Evolutionary conservation across 2,329 filamentous ascomycete genomes (phyloP), one percentile per base, ranked within the genome.

Genomic region (Exophiala dermatitidis): DNA sequence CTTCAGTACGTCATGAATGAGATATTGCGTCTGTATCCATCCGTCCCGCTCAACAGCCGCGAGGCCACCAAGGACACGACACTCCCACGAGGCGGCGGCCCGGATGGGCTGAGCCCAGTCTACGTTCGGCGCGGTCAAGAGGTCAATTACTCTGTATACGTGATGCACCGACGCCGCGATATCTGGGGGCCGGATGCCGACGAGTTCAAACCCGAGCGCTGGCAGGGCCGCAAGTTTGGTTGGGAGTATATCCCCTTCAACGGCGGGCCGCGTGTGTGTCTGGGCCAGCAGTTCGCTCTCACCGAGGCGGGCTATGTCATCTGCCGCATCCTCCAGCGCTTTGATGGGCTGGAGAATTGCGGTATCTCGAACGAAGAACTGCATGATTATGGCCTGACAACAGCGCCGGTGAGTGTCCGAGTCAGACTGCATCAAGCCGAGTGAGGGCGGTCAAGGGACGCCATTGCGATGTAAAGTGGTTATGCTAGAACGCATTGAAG

Each of bases 191-290:
- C 64, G 0, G 75, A 78, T 49, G 74, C 72, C 1, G 69, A 73
- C 29, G 73, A 72, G 34, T 88, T 82, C 69, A 74, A 73, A 54
- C 86, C 86, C 0, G 84, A 87, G 41, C 75, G 85, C 50, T 89
- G 85, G 85, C 70, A 84, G 60, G 85, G 0, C 83, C 85, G 38
- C 74, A 86, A 29, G 85, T 87, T 64, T 88, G 86, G 68, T 81
- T 89, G 53, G 53, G 86, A 1, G 53, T 67, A 59, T 55, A 57
- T 61, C 30, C 64, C 60, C 30, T 69, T 65, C 60, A 66, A 64
- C 45, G 61, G 60, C 30, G 64, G 63, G 2, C 63, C 63, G 1
- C 52, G 62, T 30, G 64, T 64, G 26, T 66, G 63, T 42, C 56
- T 66, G 29, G 64, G 64, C 8, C 63, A 66, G 42, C 59, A 65